These are phyloP conservation scores for Botryotinia globosa DNA, from an alignment of 2,329 filamentous ascomycete genomes.

Conservation along the genomic window DNA sequence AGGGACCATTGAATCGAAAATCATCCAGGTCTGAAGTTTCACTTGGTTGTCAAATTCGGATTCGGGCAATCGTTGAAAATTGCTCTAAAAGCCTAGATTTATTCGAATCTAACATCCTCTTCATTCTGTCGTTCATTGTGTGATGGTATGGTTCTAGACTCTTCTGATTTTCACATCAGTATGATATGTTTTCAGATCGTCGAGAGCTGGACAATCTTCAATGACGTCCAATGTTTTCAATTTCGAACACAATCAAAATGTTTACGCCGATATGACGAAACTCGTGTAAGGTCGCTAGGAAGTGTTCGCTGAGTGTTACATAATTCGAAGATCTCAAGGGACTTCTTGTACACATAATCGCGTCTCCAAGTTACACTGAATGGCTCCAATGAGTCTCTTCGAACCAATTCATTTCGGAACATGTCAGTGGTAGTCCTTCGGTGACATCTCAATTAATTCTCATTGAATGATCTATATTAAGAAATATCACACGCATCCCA, in stretches of 20 bases:
- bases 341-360: background rate
- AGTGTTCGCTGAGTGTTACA: conserved; percentile 9
- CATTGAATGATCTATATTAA: background rate
- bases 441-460: background rate
- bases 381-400: background rate
- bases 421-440: background rate
- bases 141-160: background rate
- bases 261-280: conserved; percentile 7
- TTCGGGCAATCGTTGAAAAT: background rate
- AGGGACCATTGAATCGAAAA: background rate
- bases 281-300: conserved; percentile 9
- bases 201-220: background rate
- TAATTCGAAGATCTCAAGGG: background rate
- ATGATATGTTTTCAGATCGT: background rate
- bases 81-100: background rate
- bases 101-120: background rate
- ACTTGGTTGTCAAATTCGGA: background rate
- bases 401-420: background rate
- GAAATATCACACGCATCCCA: background rate
- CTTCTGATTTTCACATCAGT: background rate
- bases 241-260: background rate
- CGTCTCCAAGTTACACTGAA: conserved; percentile 3
- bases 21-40: background rate
- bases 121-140: background rate
- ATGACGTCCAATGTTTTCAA: conserved; percentile 19